These are phyloP conservation scores for Kuraishia molischiana DNA, from an alignment of 805 yeast species.

Conservation along the genomic window DNA sequence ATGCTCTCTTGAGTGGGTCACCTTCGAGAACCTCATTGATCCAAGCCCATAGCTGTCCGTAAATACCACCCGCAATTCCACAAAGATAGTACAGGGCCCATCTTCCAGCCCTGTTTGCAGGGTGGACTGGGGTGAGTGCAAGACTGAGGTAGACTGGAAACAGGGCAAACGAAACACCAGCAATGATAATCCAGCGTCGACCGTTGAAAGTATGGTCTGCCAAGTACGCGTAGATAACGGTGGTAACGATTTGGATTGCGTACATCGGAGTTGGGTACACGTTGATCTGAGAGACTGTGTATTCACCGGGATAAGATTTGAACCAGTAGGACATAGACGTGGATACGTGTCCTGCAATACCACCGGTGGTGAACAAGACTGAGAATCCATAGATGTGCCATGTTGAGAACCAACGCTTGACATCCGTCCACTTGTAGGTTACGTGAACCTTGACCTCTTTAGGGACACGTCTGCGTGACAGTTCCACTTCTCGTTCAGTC, in stretches of 20 bases:
- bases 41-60: conserved; percentile 54
- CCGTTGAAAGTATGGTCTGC: conserved; percentile 7
- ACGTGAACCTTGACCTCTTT: conserved; percentile 3
- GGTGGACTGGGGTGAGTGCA: conserved; percentile 3
- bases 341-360: conserved; percentile 23
- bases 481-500: conserved; percentile 21
- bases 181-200: conserved; percentile 7
- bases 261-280: conserved; percentile 5
- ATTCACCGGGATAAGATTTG: conserved; percentile 3
- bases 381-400: conserved; percentile 44
- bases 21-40: conserved; percentile 34
- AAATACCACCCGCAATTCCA: conserved; percentile 33
- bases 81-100: conserved; percentile 38
- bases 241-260: conserved; percentile 5
- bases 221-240: conserved; percentile 5
- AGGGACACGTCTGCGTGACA: conserved; percentile 20
- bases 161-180: conserved; percentile 3
- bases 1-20: conserved; percentile 30
- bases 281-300: conserved; percentile 5
- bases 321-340: conserved; percentile 29
- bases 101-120: conserved; percentile 20
- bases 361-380: conserved; percentile 24
- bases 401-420: conserved; percentile 31
- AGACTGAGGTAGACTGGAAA: conserved; percentile 4
- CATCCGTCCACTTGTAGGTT: conserved; percentile 16